Conservation (phyloP, 805 yeast species). For the Zygosaccharomyces rouxii region DNA sequence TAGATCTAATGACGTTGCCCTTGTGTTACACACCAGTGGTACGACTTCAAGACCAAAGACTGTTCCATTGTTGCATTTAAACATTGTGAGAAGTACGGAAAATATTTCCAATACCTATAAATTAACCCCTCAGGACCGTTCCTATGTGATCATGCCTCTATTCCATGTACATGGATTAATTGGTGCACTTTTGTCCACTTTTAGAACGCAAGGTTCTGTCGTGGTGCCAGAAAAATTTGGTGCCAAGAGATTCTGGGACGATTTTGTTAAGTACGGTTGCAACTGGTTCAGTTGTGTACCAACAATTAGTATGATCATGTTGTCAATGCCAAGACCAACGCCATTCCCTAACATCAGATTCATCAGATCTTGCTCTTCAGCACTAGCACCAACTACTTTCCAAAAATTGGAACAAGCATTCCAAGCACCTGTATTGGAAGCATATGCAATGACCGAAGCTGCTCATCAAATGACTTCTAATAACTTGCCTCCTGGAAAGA, state of each 20-base stretch:
- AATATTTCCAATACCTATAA: slow-evolving; percentile 59
- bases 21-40: slow-evolving; percentile 69
- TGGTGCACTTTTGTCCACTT: slow-evolving; percentile 59
- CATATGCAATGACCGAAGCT: slow-evolving; percentile 79
- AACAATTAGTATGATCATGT: slow-evolving; percentile 64
- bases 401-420: slow-evolving; percentile 51
- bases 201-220: slow-evolving; percentile 55
- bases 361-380: slow-evolving; percentile 67
- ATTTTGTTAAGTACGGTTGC: slow-evolving; percentile 47
- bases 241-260: slow-evolving; percentile 57
- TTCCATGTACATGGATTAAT: slow-evolving; percentile 75
- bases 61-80: slow-evolving; percentile 63
- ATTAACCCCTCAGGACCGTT: slow-evolving; percentile 44
- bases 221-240: slow-evolving; percentile 62
- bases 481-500: slow-evolving; percentile 56
- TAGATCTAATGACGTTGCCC: slow-evolving; percentile 50
- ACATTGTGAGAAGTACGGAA: slow-evolving; percentile 53
- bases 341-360: slow-evolving; percentile 55
- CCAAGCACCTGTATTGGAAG: slow-evolving; percentile 67
- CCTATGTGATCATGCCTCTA: slow-evolving; percentile 70
- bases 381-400: slow-evolving; percentile 64
- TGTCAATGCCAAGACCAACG: slow-evolving; percentile 48
- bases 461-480: slow-evolving; percentile 79
- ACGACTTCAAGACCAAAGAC: slow-evolving; percentile 76
- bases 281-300: slow-evolving; percentile 79